Percentiles rank a stretch among this genome's conserved stretches.
Evolutionary conservation across 2,329 filamentous ascomycete genomes (phyloP).

Genomic region (Colletotrichum filicis): DNA sequence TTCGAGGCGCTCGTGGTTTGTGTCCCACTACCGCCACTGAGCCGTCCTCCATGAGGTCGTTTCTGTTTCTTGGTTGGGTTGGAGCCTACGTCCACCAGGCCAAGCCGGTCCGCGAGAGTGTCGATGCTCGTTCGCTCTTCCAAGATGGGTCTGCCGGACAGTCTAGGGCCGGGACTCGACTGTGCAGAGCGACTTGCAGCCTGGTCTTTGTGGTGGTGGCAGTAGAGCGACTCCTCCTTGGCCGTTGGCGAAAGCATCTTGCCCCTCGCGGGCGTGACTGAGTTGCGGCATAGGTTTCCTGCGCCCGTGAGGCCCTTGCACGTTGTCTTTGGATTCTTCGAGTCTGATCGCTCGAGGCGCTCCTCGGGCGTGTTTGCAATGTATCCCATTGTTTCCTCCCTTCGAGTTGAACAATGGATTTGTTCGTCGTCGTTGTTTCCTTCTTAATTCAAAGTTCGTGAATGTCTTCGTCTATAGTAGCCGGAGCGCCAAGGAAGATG

Average conservation of each 20-base stretch:
- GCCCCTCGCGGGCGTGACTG: conserved; percentile 59
- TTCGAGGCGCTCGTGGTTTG: conserved; percentile 25
- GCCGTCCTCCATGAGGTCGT: conserved; percentile 38
- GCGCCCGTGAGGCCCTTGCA: conserved; percentile 87
- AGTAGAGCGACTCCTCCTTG: conserved; percentile 75
- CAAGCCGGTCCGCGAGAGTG: conserved; percentile 83
- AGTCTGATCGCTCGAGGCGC: conserved; percentile 81
- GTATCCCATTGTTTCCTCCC: conserved; percentile 65
- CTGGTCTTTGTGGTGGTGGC: conserved; percentile 96
- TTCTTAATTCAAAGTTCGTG: background rate
- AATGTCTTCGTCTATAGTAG: background rate
- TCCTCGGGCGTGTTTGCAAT: conserved; percentile 83
- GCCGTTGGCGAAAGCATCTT: conserved; percentile 42
- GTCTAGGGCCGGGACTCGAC: conserved; percentile 57
- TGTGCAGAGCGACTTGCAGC: conserved; percentile 67
- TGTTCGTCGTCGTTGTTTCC: background rate
- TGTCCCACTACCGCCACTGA: conserved; percentile 34
- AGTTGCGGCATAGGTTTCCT: conserved; percentile 85
- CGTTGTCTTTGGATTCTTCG: conserved; percentile 83
- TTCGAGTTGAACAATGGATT: background rate
- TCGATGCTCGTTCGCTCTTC: conserved; percentile 83
- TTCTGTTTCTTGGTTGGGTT: conserved; percentile 51
- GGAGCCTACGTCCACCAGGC: conserved; percentile 70
- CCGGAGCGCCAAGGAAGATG: background rate
- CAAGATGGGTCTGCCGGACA: conserved; percentile 62